Base-by-base conservation (phyloP, 1,284 basidiomycete genomes). In the Ceratobasidium sp. region DNA sequence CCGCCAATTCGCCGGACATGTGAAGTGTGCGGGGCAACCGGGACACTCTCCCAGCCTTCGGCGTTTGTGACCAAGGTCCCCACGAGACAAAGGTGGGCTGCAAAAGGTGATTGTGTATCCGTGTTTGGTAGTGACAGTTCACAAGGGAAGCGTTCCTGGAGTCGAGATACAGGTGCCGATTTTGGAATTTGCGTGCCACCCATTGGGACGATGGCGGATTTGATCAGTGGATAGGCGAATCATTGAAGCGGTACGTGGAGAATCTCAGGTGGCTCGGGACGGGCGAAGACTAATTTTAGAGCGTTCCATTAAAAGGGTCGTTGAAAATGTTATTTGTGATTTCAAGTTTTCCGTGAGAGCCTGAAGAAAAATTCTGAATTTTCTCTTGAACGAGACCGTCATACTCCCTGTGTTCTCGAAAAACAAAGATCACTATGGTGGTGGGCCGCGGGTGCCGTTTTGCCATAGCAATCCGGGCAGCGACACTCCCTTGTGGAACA, bases 101-200 rank as follows among this genome's bases (percentile, higher is more conserved):
- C n/a, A 66, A 66, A 48, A 14, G 44, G 64, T 23, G 18, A 44
- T 44, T 48, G 64, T 27, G 48, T 66, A 44, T 27, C 33, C 64
- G n/a, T 66, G 64, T 50, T 66, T 66, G 46, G 3, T 18, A 18
- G 16, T 33, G 7, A 23, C 23, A 41, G 64, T 10, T 6, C 14
- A 66, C 64, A 66, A 66, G 41, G 64, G 64, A 66, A 66, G 64
- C 23, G 64, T 66, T 6, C 46, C 64, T 50, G 27, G 41, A 66
- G 64, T 66, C 64, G 27, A 38, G 64, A 27, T 59, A 2, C 64
- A 41, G 20, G 35, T 62, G 41, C 64, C 64, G 18, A 48, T 6
- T 27, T 50, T 27, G 46, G 64, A 16, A 3, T 4, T 30, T 48
- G 38, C n/a, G 64, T 14, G 64, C 64, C 64, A 66, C 64, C 35